A percentile compares a stretch with the other conserved stretches of the same genome.
Evolutionary conservation across 305 asterid genomes (phyloP).

Genomic region (Fraxinus baroniana): DNA sequence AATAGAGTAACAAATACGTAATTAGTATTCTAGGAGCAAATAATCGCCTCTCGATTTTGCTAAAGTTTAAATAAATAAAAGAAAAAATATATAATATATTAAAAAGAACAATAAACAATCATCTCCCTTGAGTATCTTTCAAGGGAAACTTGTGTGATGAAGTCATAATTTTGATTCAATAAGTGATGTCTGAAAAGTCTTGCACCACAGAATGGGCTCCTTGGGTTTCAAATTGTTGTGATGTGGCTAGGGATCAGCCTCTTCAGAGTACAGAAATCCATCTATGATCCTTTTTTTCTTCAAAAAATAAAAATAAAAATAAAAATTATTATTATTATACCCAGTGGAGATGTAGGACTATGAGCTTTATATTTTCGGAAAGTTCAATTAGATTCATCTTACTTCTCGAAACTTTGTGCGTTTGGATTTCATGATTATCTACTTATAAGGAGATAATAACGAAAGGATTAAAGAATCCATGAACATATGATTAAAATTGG

Average conservation of each 20-base stretch:
- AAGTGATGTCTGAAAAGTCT: not conserved
- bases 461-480: too few relatives aligned
- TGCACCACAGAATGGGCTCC: not conserved
- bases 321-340: too few relatives aligned
- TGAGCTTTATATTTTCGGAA: not conserved
- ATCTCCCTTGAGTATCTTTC: not conserved
- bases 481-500: too few relatives aligned
- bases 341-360: not conserved
- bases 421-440: not conserved
- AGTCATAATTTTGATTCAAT: not conserved
- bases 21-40: not conserved
- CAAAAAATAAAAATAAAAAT: too few relatives aligned
- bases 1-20: not conserved
- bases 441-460: too few relatives aligned
- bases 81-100: too few relatives aligned
- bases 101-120: not conserved
- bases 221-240: not conserved
- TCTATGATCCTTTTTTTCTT: too few relatives aligned
- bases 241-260: not conserved
- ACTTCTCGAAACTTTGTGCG: too few relatives aligned
- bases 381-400: not conserved
- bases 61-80: too few relatives aligned
- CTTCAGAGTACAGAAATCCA: too few relatives aligned
- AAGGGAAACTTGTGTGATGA: not conserved
- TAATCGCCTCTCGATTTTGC: not conserved